These are phyloP conservation scores for Ajuga chamaepitys DNA, from an alignment of 257 asterid genomes.

Conservation along the genomic window DNA sequence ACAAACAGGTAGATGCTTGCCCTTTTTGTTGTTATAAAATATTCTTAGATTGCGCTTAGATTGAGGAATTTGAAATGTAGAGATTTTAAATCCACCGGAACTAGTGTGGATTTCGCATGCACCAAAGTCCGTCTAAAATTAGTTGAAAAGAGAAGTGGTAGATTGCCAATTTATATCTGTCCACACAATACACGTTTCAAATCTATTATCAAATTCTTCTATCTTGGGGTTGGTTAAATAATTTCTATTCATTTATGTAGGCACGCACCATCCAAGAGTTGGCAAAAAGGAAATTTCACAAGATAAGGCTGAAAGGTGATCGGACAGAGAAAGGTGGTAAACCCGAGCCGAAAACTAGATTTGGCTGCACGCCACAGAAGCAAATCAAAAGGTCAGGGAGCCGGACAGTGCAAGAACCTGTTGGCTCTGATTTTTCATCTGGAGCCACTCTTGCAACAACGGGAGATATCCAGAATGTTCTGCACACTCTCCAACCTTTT, in stretches of 20 bases:
- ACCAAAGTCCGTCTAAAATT: no score
- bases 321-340: constrained; percentile 51
- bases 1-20: constrained; percentile 63
- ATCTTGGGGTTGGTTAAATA: neutral
- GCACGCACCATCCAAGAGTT: constrained; percentile 87
- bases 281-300: constrained; percentile 72
- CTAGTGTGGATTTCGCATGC: no score
- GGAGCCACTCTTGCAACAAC: constrained; percentile 71
- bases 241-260: constrained; percentile 31
- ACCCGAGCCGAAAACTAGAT: constrained; percentile 49
- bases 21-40: neutral
- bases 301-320: constrained; percentile 41
- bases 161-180: no score
- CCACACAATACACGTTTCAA: no score
- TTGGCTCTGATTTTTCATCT: constrained; percentile 85
- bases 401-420: constrained; percentile 56
- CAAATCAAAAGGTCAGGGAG: constrained; percentile 42
- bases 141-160: no score
- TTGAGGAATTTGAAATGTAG: no score
- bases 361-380: constrained; percentile 46
- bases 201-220: neutral
- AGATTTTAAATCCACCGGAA: no score
- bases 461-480: constrained; percentile 42
- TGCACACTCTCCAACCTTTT: constrained; percentile 35
- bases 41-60: no score